These are phyloP conservation scores for Chenopodium quinoa DNA, from an alignment of 148 eudicot species.

Conservation along the genomic window DNA sequence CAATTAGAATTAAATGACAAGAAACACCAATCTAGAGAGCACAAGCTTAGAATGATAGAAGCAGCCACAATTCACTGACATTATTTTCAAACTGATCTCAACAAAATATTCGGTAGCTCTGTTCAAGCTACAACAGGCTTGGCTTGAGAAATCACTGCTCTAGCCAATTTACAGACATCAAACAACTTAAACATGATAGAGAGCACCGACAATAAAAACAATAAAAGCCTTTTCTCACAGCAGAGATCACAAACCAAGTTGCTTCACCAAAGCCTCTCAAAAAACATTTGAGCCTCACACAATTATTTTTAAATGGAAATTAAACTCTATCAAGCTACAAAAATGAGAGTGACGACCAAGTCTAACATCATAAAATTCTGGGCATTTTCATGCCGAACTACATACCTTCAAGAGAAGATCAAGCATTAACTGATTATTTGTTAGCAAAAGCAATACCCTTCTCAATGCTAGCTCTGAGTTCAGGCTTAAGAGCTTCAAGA, in stretches of 20 bases:
- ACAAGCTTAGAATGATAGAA: neutral
- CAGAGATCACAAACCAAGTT: constrained; percentile 6
- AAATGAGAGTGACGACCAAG: constrained; percentile 15
- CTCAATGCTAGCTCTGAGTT: constrained; percentile 77
- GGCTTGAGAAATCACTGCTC: neutral
- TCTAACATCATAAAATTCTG: neutral
- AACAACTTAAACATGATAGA: neutral
- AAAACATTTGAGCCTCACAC: constrained; percentile 22
- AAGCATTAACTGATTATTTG: constrained; percentile 58
- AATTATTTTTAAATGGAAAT: neutral
- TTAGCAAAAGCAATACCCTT: constrained; percentile 71
- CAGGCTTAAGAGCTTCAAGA: constrained; percentile 73
- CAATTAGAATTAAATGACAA: neutral
- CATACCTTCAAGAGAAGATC: constrained; percentile 5
- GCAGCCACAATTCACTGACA: neutral
- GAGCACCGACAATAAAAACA: neutral
- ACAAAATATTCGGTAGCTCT: neutral
- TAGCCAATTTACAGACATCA: neutral
- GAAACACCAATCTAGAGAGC: neutral
- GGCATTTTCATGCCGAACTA: neutral
- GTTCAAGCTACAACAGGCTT: neutral
- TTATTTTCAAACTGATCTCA: neutral
- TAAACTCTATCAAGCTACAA: constrained; percentile 26
- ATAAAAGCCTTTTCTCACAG: neutral
- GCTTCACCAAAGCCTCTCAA: constrained; percentile 15